These are phyloP conservation scores for Parietichytrium sp. DNA, from an alignment of 108 stramenopile genomes.

Conservation along the genomic window DNA sequence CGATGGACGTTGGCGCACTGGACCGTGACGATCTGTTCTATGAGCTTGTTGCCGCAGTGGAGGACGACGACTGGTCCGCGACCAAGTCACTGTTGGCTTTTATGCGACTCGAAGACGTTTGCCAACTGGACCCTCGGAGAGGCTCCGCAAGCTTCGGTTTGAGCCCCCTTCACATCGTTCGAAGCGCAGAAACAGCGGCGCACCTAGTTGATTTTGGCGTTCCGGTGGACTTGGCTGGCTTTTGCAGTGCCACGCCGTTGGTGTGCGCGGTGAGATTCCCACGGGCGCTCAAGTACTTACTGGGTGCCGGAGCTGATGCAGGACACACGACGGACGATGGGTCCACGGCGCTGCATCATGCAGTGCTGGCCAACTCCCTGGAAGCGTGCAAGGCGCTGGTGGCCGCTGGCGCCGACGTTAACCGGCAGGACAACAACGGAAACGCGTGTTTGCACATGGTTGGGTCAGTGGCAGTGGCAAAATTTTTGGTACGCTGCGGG, in stretches of 20 bases:
- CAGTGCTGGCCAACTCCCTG: background rate
- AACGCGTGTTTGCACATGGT: conserved; percentile 7
- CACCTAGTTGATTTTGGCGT: conserved; percentile 1
- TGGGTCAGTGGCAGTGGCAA: conserved; percentile 12
- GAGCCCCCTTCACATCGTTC: conserved; percentile 8
- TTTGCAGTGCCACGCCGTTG: background rate
- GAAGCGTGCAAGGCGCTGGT: background rate
- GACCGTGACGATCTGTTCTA: too few species aligned
- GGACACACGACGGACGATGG: conserved; percentile 4
- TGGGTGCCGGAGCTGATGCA: conserved; percentile 3
- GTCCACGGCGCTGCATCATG: conserved; percentile 22
- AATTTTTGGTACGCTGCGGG: conserved; percentile 1
- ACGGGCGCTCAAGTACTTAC: background rate
- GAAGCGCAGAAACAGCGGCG: background rate
- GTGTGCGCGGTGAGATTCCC: background rate
- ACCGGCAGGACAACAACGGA: background rate
- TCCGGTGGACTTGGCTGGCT: background rate
- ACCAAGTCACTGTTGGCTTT: too few species aligned
- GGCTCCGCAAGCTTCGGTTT: background rate
- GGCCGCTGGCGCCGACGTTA: background rate
- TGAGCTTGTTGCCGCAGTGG: too few species aligned
- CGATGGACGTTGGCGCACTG: too few species aligned
- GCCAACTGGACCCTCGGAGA: background rate
- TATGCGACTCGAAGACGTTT: background rate
- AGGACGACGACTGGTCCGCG: too few species aligned